Percentiles rank a stretch among this genome's conserved stretches.
Evolutionary conservation across 306 rosid species (phyloP).

Genomic region (Alnus glutinosa): DNA sequence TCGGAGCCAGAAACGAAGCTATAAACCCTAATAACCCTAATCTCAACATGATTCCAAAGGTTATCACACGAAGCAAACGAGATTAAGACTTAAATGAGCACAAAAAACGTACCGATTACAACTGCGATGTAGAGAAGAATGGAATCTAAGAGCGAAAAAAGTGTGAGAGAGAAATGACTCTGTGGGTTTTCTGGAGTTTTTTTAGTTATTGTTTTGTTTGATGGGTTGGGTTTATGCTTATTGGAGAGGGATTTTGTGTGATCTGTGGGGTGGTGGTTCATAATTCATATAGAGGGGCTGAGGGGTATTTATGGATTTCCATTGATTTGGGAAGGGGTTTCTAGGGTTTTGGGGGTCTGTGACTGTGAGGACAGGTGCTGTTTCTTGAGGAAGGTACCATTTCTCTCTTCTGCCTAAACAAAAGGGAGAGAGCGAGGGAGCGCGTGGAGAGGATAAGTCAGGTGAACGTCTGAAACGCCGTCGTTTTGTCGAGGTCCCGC

Average conservation of each 20-base stretch:
- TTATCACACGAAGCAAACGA: conserved; percentile 16
- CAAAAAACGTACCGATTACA: conserved; percentile 52
- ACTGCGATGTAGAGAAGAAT: conserved; percentile 31
- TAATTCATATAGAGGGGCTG: neutral
- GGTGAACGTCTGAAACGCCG: neutral
- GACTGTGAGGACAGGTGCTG: conserved; percentile 23
- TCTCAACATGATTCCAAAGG: conserved; percentile 31
- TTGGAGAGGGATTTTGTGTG: neutral
- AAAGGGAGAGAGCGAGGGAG: conserved; percentile 1
- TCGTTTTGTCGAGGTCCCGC: neutral
- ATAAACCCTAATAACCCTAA: conserved; percentile 52
- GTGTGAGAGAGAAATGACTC: neutral
- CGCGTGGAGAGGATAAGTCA: conserved; percentile 7
- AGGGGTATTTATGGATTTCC: conserved; percentile 59
- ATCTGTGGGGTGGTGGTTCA: neutral
- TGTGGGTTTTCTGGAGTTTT: neutral
- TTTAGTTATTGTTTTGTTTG: neutral
- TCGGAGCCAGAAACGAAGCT: conserved; percentile 22
- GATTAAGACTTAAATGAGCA: neutral
- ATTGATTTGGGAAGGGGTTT: neutral
- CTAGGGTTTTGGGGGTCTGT: conserved; percentile 23
- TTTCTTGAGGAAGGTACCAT: neutral
- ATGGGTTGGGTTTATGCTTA: conserved; percentile 6
- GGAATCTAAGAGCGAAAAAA: conserved; percentile 41
- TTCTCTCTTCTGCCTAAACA: conserved; percentile 10